Conservation (phyloP, 495 filamentous ascomycete genomes). For the Penicillium roqueforti region DNA sequence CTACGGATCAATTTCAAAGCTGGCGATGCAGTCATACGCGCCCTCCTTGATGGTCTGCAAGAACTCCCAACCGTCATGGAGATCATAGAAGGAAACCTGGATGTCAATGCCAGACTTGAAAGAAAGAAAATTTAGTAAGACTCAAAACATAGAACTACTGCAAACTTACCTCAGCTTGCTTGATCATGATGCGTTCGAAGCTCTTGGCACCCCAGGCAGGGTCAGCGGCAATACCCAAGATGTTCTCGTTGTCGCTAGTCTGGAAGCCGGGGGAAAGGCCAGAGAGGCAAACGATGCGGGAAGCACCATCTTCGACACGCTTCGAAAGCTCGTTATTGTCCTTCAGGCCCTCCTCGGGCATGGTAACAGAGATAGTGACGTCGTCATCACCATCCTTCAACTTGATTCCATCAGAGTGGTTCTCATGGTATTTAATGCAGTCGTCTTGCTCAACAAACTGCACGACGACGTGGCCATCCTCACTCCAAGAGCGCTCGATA, state of each 20-base stretch:
- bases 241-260: background rate
- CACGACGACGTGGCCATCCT: slow-evolving; percentile 5
- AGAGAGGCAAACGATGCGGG: slow-evolving; percentile 4
- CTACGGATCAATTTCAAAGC: slow-evolving; percentile 43
- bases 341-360: slow-evolving; percentile 2
- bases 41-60: background rate
- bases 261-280: background rate
- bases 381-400: background rate
- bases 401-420: slow-evolving; percentile 1
- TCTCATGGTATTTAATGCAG: slow-evolving; percentile 7
- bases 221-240: background rate
- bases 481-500: slow-evolving; percentile 33
- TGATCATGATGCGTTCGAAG: slow-evolving; percentile 4
- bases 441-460: slow-evolving; percentile 4
- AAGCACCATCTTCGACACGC: background rate
- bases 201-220: background rate
- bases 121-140: background rate
- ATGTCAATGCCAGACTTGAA: slow-evolving; percentile 12
- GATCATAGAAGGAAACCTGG: slow-evolving; percentile 40
- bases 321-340: background rate
- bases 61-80: slow-evolving; percentile 39
- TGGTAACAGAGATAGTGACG: background rate
- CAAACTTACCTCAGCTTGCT: background rate
- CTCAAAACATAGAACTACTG: background rate
- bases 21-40: slow-evolving; percentile 25